Base-by-base conservation (phyloP, 2,329 filamentous ascomycete genomes). In the Xylaria sp. region DNA sequence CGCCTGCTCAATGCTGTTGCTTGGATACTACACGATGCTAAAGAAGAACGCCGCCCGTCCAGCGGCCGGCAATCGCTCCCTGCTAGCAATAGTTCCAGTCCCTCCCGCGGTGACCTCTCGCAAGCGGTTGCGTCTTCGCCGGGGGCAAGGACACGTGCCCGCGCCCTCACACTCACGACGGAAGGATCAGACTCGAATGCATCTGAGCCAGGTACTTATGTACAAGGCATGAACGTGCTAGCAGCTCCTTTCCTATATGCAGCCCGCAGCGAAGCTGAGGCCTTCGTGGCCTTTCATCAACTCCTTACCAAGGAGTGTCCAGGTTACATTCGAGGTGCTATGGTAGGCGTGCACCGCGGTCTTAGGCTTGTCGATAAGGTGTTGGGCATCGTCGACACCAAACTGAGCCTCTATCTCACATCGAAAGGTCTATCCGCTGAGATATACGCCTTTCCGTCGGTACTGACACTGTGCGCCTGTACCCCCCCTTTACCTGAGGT, bases 171-270 rank as follows among this genome's bases (percentile, higher is more conserved):
- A 13, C 81, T 90, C 63, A 90, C 88, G 1, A 90, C 87, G 0
- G 89, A 91, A 76, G 85, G 89, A 69, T 86, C 90, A 72, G 89
- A 91, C 71, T 83, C 84, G 6, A 87, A 86, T 66, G 84, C 83
- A 2, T 82, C 83, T 38, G 91, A 93, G 74, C 88, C 93, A 11
- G 93, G 94, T 38, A 94, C 93, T 48, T 99, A 99, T 76, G 95
- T 99, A 2, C 96, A 99, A 81, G 96, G 96, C 73, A 98, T 99
- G 95, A 99, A 99, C 78, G 96, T 99, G 48, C 88, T 99, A 17
- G 95, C 94, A 10, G 96, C 96, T 0, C 96, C 96, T 0, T 97
- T 99, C 77, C 85, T 99, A 54, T 99, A 99, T 79, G 94, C 93
- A 5, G 94, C 96, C 1, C 90, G 94, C 66, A 97, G 93, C 79